These are phyloP conservation scores for Pilatotrama ljubarskyi DNA, from an alignment of 768 basidiomycete genomes.

Conservation along the genomic window DNA sequence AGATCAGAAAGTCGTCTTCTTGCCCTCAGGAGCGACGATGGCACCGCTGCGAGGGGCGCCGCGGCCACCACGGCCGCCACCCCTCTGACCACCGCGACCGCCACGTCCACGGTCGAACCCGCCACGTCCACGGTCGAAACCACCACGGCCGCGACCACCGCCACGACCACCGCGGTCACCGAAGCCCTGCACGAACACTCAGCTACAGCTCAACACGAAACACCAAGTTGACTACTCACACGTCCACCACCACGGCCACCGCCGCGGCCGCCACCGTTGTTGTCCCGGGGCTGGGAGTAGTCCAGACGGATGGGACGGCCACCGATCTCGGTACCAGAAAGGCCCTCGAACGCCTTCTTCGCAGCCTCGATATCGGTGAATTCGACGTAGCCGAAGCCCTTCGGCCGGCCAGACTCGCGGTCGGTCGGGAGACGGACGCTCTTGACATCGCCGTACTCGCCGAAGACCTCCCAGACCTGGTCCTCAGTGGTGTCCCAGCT, in stretches of 20 bases:
- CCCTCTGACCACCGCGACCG: slow-evolving; percentile 38
- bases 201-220: neutral
- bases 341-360: slow-evolving; percentile 73
- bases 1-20: slow-evolving; percentile 57
- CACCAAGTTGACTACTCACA: slow-evolving; percentile 19
- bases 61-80: slow-evolving; percentile 44
- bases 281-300: slow-evolving; percentile 80
- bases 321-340: slow-evolving; percentile 72
- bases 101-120: slow-evolving; percentile 41
- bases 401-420: slow-evolving; percentile 84
- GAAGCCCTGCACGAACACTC: slow-evolving; percentile 3
- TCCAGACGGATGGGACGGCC: slow-evolving; percentile 84
- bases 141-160: slow-evolving; percentile 43
- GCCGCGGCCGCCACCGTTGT: slow-evolving; percentile 51
- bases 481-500: slow-evolving; percentile 82
- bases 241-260: slow-evolving; percentile 36
- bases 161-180: slow-evolving; percentile 45
- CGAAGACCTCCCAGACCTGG: slow-evolving; percentile 85
- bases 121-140: slow-evolving; percentile 40
- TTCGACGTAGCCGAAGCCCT: slow-evolving; percentile 97
- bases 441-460: slow-evolving; percentile 82
- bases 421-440: slow-evolving; percentile 91
- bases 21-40: slow-evolving; percentile 64
- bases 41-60: slow-evolving; percentile 60
- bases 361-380: slow-evolving; percentile 81